Conservation (phyloP, 192 early-diverging fungal species). For the Kappamyces sp. region DNA sequence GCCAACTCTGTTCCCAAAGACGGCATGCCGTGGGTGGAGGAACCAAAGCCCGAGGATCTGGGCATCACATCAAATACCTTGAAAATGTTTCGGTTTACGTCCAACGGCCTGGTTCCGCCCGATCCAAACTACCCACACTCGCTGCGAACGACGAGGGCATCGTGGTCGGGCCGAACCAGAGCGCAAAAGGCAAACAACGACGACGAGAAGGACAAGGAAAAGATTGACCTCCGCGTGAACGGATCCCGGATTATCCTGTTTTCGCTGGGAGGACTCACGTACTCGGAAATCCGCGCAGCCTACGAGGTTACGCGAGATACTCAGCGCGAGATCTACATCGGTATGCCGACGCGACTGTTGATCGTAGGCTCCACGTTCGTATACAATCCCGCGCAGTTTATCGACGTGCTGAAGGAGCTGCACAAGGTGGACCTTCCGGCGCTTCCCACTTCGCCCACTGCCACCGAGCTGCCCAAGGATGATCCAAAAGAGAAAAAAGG, state of each 20-base stretch:
- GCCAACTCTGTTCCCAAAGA: slow-evolving; percentile 45
- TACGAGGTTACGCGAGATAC: slow-evolving; percentile 34
- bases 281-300: slow-evolving; percentile 35
- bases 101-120: slow-evolving; percentile 19
- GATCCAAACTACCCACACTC: slow-evolving; percentile 37
- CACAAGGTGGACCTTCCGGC: slow-evolving; percentile 39
- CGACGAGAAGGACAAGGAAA: background rate
- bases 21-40: slow-evolving; percentile 61
- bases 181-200: background rate
- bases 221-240: slow-evolving; percentile 23
- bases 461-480: slow-evolving; percentile 1
- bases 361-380: slow-evolving; percentile 66
- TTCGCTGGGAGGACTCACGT: slow-evolving; percentile 43
- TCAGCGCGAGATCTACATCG: slow-evolving; percentile 40
- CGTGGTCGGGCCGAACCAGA: slow-evolving; percentile 30
- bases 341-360: slow-evolving; percentile 13
- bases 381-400: slow-evolving; percentile 61
- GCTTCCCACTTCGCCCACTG: background rate
- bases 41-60: slow-evolving; percentile 38
- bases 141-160: slow-evolving; percentile 43
- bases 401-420: slow-evolving; percentile 59
- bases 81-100: slow-evolving; percentile 18
- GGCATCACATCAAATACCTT: slow-evolving; percentile 16
- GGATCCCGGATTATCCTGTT: slow-evolving; percentile 40
- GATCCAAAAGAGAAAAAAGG: slow-evolving; percentile 12